Percentiles rank a stretch among this genome's conserved stretches.
phyloP scores from a whole-genome alignment of 192 early-diverging fungal genomes.

The Podila minutissima region DNA sequence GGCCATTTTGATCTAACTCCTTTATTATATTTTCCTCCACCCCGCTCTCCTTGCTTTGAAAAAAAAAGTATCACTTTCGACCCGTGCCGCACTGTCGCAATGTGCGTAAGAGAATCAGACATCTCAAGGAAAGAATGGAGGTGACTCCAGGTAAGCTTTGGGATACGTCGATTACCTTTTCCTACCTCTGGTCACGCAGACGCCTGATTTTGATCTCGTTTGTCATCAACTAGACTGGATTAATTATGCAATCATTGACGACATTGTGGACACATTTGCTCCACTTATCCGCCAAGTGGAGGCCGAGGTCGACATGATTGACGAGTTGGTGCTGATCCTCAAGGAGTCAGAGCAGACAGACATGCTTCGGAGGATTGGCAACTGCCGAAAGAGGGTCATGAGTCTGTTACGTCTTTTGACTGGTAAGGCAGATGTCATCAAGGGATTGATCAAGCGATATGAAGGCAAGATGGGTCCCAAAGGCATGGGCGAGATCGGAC shows the following conservation, averaged over 20 bases:
- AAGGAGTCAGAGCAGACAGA: constrained; percentile 72
- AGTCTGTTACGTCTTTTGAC: constrained; percentile 59
- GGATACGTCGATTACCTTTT: background rate
- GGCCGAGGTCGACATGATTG: constrained; percentile 81
- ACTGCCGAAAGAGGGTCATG: constrained; percentile 59
- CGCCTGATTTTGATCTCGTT: background rate
- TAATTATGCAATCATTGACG: constrained; percentile 79
- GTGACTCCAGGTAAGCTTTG: constrained; percentile 64
- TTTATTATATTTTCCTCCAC: background rate
- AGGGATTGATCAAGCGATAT: constrained; percentile 64
- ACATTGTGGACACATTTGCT: constrained; percentile 82
- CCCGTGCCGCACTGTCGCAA: constrained; percentile 68
- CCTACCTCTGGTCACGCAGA: background rate
- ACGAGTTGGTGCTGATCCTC: constrained; percentile 82
- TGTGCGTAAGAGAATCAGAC: constrained; percentile 77
- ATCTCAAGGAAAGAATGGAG: constrained; percentile 69
- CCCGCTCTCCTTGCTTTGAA: background rate
- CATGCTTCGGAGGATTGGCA: constrained; percentile 64
- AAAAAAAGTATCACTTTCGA: constrained; percentile 71
- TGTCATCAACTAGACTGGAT: constrained; percentile 53
- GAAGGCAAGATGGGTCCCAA: constrained; percentile 54
- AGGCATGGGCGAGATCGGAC: constrained; percentile 63
- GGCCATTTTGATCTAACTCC: background rate
- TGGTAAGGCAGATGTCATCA: constrained; percentile 66
- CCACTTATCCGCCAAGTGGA: constrained; percentile 81